A percentile compares a stretch with the other conserved stretches of the same genome.
Conservation (phyloP, 1,139 yeast species). For the Entelexis sorbosivorans region DNA sequence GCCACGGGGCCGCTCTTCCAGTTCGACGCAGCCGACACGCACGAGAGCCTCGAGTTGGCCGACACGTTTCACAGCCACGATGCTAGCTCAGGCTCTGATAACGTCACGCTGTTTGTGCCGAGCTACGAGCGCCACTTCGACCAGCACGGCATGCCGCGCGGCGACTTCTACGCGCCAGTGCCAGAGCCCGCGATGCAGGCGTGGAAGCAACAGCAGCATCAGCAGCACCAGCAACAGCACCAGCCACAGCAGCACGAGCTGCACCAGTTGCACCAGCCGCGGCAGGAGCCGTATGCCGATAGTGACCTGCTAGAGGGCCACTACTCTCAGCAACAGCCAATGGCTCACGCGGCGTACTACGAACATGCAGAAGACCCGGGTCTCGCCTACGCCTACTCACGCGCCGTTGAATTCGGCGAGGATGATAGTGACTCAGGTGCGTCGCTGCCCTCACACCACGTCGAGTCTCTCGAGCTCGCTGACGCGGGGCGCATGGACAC, state of each 20-base stretch:
- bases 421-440: constrained; percentile 3
- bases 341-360: no score
- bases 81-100: not conserved
- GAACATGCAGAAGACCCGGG: not conserved
- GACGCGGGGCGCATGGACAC: not conserved
- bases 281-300: not conserved
- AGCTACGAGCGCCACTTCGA: not conserved
- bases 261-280: not conserved
- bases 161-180: not conserved
- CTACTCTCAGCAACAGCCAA: no score
- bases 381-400: not conserved
- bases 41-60: constrained; percentile 1
- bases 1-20: constrained; percentile 12
- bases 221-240: not conserved
- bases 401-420: not conserved
- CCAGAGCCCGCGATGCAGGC: not conserved
- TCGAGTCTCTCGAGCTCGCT: not conserved
- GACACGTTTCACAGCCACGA: not conserved
- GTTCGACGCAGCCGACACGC: constrained; percentile 1
- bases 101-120: not conserved
- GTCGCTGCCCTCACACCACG: not conserved
- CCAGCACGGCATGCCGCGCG: not conserved
- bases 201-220: not conserved
- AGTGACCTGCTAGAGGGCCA: no score
- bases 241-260: not conserved